A percentile compares a stretch with the other conserved stretches of the same genome.
Conservation (phyloP, 345 rosid species). For the Physaria fendleri region DNA sequence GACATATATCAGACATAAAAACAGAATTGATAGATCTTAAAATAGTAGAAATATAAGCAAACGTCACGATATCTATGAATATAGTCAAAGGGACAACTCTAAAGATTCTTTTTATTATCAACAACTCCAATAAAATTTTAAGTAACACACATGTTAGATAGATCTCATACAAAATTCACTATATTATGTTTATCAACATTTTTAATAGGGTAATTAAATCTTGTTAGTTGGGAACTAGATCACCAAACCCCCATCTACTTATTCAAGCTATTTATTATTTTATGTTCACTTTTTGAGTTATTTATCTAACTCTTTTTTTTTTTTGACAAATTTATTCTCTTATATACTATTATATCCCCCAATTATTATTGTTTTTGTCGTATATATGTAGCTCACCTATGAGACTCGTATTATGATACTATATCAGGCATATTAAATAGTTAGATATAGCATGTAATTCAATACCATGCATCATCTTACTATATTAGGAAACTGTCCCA, state of each 20-base stretch:
- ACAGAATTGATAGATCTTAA: background rate
- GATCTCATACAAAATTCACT: slow-evolving; percentile 8
- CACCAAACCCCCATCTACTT: slow-evolving; percentile 30
- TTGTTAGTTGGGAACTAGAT: slow-evolving; percentile 29
- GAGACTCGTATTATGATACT: too few species aligned
- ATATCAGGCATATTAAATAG: too few species aligned
- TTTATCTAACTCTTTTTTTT: slow-evolving; percentile 12
- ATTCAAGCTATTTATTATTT: slow-evolving; percentile 14
- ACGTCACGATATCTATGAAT: slow-evolving; percentile 9
- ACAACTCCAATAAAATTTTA: slow-evolving; percentile 26
- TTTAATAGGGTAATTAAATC: slow-evolving; percentile 23
- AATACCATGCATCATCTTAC: background rate
- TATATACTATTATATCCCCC: background rate
- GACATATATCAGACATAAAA: background rate
- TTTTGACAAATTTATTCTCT: background rate
- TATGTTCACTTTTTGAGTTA: background rate
- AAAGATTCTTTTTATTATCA: background rate
- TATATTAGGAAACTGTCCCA: background rate
- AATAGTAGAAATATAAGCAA: background rate
- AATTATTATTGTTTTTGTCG: background rate
- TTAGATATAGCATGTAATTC: too few species aligned
- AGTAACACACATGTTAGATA: slow-evolving; percentile 25
- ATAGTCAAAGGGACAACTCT: slow-evolving; percentile 16
- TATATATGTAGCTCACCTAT: background rate
- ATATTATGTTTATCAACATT: slow-evolving; percentile 1